Evolutionary conservation across 169 alveolate genomes (phyloP).

Genomic region (Plasmodium reichenowi): DNA sequence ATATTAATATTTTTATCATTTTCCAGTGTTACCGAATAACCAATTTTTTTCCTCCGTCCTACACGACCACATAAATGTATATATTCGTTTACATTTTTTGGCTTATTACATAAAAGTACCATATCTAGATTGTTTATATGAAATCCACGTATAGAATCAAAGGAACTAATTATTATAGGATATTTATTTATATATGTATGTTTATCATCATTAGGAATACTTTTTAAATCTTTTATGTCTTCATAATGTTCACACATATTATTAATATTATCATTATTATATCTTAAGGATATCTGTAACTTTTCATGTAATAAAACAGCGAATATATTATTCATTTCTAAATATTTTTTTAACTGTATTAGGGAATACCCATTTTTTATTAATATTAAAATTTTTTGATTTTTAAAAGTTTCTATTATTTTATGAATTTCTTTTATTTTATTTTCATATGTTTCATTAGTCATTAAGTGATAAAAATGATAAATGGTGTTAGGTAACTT

Average conservation of each 20-base stretch:
- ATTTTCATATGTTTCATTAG: conserved; percentile 30
- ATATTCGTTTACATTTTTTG: conserved; percentile 65
- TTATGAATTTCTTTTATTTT: conserved; percentile 39
- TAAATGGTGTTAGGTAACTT: conserved; percentile 34
- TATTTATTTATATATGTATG: conserved; percentile 34
- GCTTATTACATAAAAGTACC: conserved; percentile 65
- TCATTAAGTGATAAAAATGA: conserved; percentile 50
- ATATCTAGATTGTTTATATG: conserved; percentile 66
- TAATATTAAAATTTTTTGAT: conserved; percentile 38
- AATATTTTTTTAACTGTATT: conserved; percentile 24
- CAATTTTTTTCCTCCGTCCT: conserved; percentile 55
- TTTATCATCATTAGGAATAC: conserved; percentile 12
- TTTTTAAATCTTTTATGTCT: conserved; percentile 49
- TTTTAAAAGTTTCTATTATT: conserved; percentile 49
- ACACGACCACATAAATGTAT: conserved; percentile 74
- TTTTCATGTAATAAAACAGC: conserved; percentile 50
- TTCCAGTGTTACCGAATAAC: conserved; percentile 56
- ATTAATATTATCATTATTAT: conserved; percentile 21
- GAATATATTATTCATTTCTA: conserved; percentile 32
- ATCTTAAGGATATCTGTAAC: conserved; percentile 47
- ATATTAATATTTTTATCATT: conserved; percentile 58
- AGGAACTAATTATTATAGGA: conserved; percentile 72
- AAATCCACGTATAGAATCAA: conserved; percentile 72
- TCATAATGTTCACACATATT: conserved; percentile 46
- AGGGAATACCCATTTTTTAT: conserved; percentile 70